Evolutionary conservation across 228 moss, liverwort and hornwort genomes (phyloP).

Genomic region (Sphagnum magellanicum): DNA sequence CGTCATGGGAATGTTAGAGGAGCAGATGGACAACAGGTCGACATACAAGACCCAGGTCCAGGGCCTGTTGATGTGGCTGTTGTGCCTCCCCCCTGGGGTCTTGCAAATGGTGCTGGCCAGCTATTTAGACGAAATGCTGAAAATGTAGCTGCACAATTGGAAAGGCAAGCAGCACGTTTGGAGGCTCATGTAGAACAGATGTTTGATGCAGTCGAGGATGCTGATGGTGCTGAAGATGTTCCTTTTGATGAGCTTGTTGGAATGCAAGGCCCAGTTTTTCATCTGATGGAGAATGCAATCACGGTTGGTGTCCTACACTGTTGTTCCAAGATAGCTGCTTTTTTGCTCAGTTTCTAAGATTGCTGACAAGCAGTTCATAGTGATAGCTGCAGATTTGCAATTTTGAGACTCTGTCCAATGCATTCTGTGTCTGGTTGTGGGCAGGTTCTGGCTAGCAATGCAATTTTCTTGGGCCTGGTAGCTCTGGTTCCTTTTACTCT

Average conservation of each 20-base stretch:
- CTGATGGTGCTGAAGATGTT: slow-evolving; percentile 96
- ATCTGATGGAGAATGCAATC: slow-evolving; percentile 89
- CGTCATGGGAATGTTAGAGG: slow-evolving; percentile 60
- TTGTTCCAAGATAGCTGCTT: no score
- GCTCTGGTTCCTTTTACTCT: slow-evolving; percentile 93
- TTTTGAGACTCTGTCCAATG: no score
- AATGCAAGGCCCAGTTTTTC: slow-evolving; percentile 99
- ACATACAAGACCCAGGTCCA: slow-evolving; percentile 18
- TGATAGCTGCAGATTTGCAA: no score
- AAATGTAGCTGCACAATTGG: slow-evolving; percentile 94
- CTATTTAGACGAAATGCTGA: slow-evolving; percentile 92
- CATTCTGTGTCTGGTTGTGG: slow-evolving; percentile 4
- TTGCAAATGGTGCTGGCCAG: slow-evolving; percentile 96
- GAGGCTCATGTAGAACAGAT: slow-evolving; percentile 99
- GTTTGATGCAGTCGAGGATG: slow-evolving; percentile 99
- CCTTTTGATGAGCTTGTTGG: slow-evolving; percentile 99
- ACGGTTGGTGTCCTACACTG: slow-evolving; percentile 44
- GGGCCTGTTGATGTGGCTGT: slow-evolving; percentile 61
- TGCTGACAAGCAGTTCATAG: no score
- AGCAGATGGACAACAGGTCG: slow-evolving; percentile 38
- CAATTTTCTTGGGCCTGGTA: slow-evolving; percentile 89
- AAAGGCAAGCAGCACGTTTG: slow-evolving; percentile 97
- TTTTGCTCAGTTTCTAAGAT: no score
- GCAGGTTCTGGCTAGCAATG: slow-evolving; percentile 96
- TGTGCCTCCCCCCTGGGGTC: slow-evolving; percentile 66